Evolutionary conservation across 2,329 filamentous ascomycete genomes (phyloP), one percentile per base, ranked within the genome.

Genomic region (Fusarium sp.): DNA sequence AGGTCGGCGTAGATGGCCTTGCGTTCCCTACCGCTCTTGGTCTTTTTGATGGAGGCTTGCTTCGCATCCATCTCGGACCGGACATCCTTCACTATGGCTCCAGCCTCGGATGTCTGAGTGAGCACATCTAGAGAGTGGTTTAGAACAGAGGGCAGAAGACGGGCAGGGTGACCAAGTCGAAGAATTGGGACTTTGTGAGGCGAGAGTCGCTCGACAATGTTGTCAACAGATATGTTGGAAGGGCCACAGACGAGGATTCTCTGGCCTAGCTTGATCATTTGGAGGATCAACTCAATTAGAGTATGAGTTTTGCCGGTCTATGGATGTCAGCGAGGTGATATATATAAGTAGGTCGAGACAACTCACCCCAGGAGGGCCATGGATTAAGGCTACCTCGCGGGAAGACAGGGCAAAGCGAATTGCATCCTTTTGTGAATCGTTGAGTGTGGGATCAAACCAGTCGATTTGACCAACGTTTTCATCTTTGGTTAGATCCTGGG

Each of bases 221-320:
- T 99, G 85, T 99, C 96, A 1, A 99, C 96, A 0, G 93, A 96
- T 73, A 99, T 94, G 77, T 99, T 99, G 29, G 93, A 97, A 0
- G 96, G 96, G 0, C 95, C 96, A 75, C 96, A 98, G n/a, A 98
- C 95, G 2, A 98, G 85, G 10, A 98, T 84, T 1, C 93, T 88
- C 58, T 90, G 85, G 33, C 89, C 86, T 23, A 88, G 87, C 76
- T 90, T 90, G 59, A 96, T 83, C 72, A 98, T 83, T 76, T 99
- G 96, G n/a, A 96, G 84, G 65, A 99, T 97, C 11, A 99, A 84
- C 79, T 99, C 96, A 64, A 99, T 95, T 38, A 99, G 82, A 0
- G 96, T 98, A 77, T 98, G 95, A 0, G 96, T 99, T 79, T 99
- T 99, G 53, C 96, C 96, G 0, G 96, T 99, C 84, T 90, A 61